Percentiles rank a stretch among this genome's conserved stretches.
phyloP scores from a whole-genome alignment of 2,329 filamentous ascomycete genomes.

The Fusarium piperis region DNA sequence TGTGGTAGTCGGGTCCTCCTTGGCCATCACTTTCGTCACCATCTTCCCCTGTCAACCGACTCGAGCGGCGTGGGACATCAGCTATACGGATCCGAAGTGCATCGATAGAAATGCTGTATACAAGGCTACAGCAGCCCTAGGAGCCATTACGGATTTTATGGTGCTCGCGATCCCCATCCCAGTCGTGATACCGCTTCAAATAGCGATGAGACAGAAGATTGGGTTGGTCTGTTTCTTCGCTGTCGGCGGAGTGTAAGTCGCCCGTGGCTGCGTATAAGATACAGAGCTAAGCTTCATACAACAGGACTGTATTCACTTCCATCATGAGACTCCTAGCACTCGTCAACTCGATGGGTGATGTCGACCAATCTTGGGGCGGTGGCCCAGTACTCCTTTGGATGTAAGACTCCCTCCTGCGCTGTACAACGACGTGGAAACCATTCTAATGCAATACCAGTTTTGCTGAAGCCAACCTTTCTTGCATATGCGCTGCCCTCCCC shows the following conservation, averaged over 20 bases:
- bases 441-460: not conserved
- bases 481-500: conserved; percentile 21
- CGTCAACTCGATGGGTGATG: conserved; percentile 7
- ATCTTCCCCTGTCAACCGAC: conserved; percentile 16
- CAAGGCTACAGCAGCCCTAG: conserved; percentile 14
- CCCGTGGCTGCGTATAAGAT: fast-evolving
- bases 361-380: conserved; percentile 14
- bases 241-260: conserved; percentile 6
- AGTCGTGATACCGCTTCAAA: conserved; percentile 6
- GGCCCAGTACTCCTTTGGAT: conserved; percentile 28
- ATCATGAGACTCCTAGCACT: conserved; percentile 24
- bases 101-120: conserved; percentile 15
- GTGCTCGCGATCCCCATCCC: conserved; percentile 17
- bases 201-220: conserved; percentile 10
- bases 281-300: not conserved
- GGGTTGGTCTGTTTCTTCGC: conserved; percentile 17
- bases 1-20: conserved; percentile 13
- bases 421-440: not conserved
- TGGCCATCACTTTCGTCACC: conserved; percentile 18
- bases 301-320: conserved; percentile 24
- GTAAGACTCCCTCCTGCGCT: not conserved
- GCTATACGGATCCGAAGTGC: not conserved
- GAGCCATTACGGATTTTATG: conserved; percentile 9
- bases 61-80: conserved; percentile 16
- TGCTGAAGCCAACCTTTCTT: conserved; percentile 27